A percentile compares a stretch with the other conserved stretches of the same genome.
Evolutionary conservation across 2,329 filamentous ascomycete genomes (phyloP).

Genomic region (Cercospora sojina): DNA sequence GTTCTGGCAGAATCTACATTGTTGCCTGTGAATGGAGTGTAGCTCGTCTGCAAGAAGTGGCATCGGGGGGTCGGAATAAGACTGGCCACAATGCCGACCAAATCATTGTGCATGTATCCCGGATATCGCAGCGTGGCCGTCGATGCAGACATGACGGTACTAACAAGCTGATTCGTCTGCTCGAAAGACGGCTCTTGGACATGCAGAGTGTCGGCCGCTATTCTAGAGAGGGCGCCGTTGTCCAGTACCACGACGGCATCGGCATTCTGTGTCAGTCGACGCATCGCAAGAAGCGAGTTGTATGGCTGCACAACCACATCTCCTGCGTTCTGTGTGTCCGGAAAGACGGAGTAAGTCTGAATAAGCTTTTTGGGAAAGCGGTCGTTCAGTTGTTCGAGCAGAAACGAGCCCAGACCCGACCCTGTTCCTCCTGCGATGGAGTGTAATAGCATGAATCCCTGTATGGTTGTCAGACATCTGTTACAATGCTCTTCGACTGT

Average conservation of each 20-base stretch:
- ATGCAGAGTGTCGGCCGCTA: constrained; percentile 90
- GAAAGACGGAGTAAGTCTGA: constrained; percentile 98
- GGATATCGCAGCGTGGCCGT: constrained; percentile 96
- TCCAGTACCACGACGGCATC: constrained; percentile 97
- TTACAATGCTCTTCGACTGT: not conserved
- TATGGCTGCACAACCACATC: constrained; percentile 98
- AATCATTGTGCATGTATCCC: constrained; percentile 99
- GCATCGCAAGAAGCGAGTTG: constrained; percentile 91
- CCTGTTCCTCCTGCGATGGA: constrained; percentile 97
- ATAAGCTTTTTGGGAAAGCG: constrained; percentile 98
- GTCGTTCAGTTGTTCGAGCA: constrained; percentile 94
- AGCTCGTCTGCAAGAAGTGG: constrained; percentile 97
- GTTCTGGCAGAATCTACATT: constrained; percentile 97
- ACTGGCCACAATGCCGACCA: constrained; percentile 93
- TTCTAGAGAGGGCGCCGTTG: constrained; percentile 89
- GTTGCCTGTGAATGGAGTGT: constrained; percentile 95
- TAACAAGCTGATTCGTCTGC: constrained; percentile 93
- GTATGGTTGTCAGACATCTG: constrained; percentile 5
- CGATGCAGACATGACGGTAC: constrained; percentile 97
- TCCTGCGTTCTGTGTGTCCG: constrained; percentile 79
- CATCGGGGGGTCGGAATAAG: constrained; percentile 94
- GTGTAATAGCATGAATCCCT: constrained; percentile 98
- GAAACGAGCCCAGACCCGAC: constrained; percentile 90
- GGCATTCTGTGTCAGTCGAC: constrained; percentile 88
- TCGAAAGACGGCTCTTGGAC: constrained; percentile 94